phyloP scores from a whole-genome alignment of 306 rosid species.

The Benincasa hispida region DNA sequence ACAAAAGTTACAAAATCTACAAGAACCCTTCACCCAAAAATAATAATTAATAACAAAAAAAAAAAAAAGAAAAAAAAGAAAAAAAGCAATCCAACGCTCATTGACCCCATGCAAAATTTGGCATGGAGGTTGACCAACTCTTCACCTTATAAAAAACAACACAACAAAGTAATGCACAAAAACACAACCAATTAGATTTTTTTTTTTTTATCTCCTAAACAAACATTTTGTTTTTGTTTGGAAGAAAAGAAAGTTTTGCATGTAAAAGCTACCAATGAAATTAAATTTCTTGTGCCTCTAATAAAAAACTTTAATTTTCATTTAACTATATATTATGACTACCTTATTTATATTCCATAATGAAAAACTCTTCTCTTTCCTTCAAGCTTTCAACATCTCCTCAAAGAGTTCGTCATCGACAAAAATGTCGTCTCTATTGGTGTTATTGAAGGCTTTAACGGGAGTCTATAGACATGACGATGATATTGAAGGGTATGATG shows the following conservation, averaged over 20 bases:
- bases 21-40: neutral
- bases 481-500: neutral
- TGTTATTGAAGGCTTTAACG: neutral
- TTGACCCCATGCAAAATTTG: neutral
- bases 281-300: neutral
- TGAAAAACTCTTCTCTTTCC: neutral
- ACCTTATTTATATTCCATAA: neutral
- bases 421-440: neutral
- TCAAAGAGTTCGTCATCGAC: neutral
- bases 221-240: neutral
- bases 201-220: neutral
- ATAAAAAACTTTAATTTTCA: neutral
- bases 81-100: neutral
- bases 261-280: neutral
- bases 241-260: neutral
- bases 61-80: no score
- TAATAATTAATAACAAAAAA: neutral
- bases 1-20: no score
- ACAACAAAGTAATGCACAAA: neutral
- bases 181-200: neutral
- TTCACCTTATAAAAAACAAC: neutral
- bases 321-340: neutral
- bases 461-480: neutral
- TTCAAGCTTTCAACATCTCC: neutral
- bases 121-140: neutral